phyloP scores from a whole-genome alignment of 2,329 filamentous ascomycete genomes.

The Aspergillus sp. region DNA sequence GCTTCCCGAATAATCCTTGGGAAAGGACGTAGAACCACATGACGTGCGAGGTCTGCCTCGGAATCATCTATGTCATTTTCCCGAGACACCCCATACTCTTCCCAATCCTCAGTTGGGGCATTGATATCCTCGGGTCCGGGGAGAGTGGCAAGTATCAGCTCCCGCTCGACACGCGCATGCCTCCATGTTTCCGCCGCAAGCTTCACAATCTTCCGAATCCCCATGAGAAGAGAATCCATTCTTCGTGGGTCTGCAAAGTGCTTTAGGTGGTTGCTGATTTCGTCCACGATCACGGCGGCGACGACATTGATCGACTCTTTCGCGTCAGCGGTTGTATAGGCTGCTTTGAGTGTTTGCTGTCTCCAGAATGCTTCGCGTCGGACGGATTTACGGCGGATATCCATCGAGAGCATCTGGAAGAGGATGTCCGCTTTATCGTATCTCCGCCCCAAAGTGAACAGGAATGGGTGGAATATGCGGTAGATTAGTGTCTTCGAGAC shows the following conservation, averaged over 20 bases:
- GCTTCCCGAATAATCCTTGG: constrained; percentile 55
- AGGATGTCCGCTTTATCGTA: constrained; percentile 58
- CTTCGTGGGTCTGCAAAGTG: constrained; percentile 54
- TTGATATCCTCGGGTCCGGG: constrained; percentile 40
- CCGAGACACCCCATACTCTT: constrained; percentile 33
- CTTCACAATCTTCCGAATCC: constrained; percentile 57
- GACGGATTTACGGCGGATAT: constrained; percentile 57
- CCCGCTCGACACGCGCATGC: constrained; percentile 57
- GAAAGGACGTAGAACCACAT: constrained; percentile 52
- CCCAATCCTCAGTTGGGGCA: constrained; percentile 38
- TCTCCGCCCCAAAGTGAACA: constrained; percentile 56
- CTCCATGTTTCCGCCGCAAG: constrained; percentile 60
- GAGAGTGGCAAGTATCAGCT: constrained; percentile 55
- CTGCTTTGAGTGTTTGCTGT: constrained; percentile 58
- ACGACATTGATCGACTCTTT: constrained; percentile 58
- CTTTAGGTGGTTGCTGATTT: constrained; percentile 56
- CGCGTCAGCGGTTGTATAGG: constrained; percentile 57
- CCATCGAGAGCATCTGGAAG: constrained; percentile 55
- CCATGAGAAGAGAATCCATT: constrained; percentile 51
- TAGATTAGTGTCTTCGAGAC: constrained; percentile 57
- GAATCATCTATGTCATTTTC: constrained; percentile 13
- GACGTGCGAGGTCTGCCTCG: constrained; percentile 31
- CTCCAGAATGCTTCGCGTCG: constrained; percentile 59
- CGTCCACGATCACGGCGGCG: constrained; percentile 56
- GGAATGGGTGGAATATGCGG: constrained; percentile 58